Evolutionary conservation across 192 early-diverging fungal genomes (phyloP).

Genomic region (Linnemannia exigua): DNA sequence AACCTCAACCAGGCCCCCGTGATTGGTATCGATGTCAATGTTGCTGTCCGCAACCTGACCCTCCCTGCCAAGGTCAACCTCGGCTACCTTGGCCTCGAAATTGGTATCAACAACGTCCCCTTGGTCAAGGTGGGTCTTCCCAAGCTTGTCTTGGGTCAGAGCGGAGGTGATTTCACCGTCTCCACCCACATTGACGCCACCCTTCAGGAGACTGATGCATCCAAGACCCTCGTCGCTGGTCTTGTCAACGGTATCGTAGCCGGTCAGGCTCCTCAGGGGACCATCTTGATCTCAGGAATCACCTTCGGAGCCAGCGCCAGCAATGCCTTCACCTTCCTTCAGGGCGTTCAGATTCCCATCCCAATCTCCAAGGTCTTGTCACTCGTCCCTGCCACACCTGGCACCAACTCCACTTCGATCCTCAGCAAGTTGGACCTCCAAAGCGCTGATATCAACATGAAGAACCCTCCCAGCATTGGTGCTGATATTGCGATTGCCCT

Average conservation of each 20-base stretch:
- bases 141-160: conserved; percentile 12
- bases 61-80: conserved; percentile 31
- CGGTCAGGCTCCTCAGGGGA: conserved; percentile 23
- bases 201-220: conserved; percentile 16
- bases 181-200: conserved; percentile 14
- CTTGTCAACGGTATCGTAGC: conserved; percentile 23
- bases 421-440: conserved; percentile 16
- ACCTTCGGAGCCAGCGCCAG: conserved; percentile 22
- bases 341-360: conserved; percentile 21
- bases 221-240: conserved; percentile 20
- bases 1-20: conserved; percentile 16
- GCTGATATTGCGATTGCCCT: conserved; percentile 16
- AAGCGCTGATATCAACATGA: conserved; percentile 35
- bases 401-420: conserved; percentile 10
- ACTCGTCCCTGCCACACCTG: conserved; percentile 18
- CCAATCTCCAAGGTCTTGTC: conserved; percentile 22
- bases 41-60: conserved; percentile 21
- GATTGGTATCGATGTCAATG: conserved; percentile 27
- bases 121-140: conserved; percentile 25
- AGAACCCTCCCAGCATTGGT: conserved; percentile 30
- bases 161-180: conserved; percentile 12
- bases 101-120: conserved; percentile 27
- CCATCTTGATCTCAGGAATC: conserved; percentile 19
- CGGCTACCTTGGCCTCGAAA: conserved; percentile 21
- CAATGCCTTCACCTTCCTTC: conserved; percentile 23